Evolutionary conservation across 169 alveolate genomes (phyloP), one percentile per base, ranked within the genome.

Genomic region (Theileria orientalis): DNA sequence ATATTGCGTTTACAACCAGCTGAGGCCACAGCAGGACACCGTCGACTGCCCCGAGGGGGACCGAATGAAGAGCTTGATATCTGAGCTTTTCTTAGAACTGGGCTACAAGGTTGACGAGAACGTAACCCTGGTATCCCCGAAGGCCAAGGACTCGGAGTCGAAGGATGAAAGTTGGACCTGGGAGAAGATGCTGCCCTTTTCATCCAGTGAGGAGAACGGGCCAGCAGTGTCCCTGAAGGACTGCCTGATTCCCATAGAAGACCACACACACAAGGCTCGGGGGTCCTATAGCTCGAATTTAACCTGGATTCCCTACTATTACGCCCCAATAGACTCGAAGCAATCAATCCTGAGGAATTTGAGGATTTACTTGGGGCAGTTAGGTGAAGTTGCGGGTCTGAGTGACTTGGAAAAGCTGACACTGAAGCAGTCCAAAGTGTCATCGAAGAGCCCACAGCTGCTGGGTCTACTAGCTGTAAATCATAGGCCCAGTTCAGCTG

Each of bases 91-190:
- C 46, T 30, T 33, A 16, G 23, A 23, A 6, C 59, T 75, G 27
- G 84, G 84, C 1, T 75, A 75, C 41, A 37, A 41, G 46, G 62
- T 73, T 13, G 66, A 75, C 29, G 72, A 75, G 6, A 51, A 68
- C 30, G 30, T 68, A 30, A 40, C 73, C 27, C 68, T 51, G 9
- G 51, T 68, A 71, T 14, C 66, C 0, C 40, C 76, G 27, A 68
- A 68, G 30, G 37, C 19, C 1, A 51, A 40, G 33, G 63, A 68
- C n/a, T 30, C 52, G 27, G 57, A 62, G 3, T 42, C 49, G 0
- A 51, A 68, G 66, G 64, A 46, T 0, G 56, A 54, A 52, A 44
- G 64, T 35, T 68, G 76, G 76, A 54, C 66, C 23, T 68, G 63
- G 63, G 76, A 68, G 14, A 68, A 68, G 29, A 68, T 68, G 33